Base-by-base conservation (phyloP, 495 filamentous ascomycete species). In the Friedmanniomyces simplex region DNA sequence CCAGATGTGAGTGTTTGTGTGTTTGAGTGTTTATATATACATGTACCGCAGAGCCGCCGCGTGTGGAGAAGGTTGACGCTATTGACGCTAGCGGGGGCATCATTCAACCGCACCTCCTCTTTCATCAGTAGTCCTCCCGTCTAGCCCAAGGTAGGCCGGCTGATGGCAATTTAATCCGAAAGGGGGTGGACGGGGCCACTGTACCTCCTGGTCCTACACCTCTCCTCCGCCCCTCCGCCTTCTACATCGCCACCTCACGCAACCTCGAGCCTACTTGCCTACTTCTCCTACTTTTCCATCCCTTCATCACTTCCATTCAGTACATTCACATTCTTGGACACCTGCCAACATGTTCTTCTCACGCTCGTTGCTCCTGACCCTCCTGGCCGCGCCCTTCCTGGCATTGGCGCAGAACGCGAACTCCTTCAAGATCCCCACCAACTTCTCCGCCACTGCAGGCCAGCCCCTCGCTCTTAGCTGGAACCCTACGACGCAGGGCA, bases 381-480 rank as follows among this genome's bases (percentile, higher is more conserved):
- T 54, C 30, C 56, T 49, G 20, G 42, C 52, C 26, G 52, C 66
- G 13, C 51, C 50, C 20, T 50, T 63, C 28, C 37, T 67, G 32
- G 60, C 55, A 13, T 39, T 53, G 34, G 57, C 66, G 1, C 34
- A 61, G 11, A 57, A 56, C 11, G 50, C 58, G 25, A 85, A 84
- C 61, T 69, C 80, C 30, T 84, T 85, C 71, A 79, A 71, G 24
- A 71, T 74, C 59, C 77, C 80, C 13, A 32, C 52, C 10, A 67
- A 59, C 24, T 75, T 74, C 37, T 54, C 60, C 18, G 73, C 83
- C 63, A 72, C 69, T 2, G 76, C 77, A 21, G 82, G 82, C 14
- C 26, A 73, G 57, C 50, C 76, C 1, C 73, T 75, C 32, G 77
- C 74, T 18, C 65, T 86, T 45, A 75, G 54, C 25, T 86, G 83